phyloP scores from a whole-genome alignment of 257 asterid species.

The Fraxinus pennsylvanica region DNA sequence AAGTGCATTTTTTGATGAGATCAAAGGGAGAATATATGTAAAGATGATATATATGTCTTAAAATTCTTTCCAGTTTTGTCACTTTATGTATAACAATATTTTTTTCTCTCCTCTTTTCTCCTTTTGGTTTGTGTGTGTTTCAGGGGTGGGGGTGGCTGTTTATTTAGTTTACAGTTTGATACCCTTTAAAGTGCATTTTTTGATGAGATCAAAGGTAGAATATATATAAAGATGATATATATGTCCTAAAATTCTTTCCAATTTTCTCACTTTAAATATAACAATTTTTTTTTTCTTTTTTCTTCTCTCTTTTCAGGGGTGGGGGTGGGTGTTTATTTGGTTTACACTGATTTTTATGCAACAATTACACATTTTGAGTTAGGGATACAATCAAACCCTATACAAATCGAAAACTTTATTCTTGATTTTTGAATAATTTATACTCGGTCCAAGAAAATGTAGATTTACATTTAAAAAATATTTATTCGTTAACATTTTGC shows the following conservation, averaged over 20 bases:
- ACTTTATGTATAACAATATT: background rate
- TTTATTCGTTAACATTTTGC: no score
- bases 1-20: conserved; percentile 2
- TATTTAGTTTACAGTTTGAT: conserved; percentile 23
- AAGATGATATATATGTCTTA: background rate
- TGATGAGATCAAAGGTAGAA: background rate
- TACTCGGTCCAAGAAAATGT: no score
- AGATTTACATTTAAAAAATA: no score
- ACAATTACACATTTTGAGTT: no score
- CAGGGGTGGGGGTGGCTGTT: background rate
- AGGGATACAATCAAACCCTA: no score
- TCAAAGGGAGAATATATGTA: background rate
- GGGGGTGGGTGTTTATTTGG: background rate
- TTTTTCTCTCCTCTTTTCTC: background rate
- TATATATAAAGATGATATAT: conserved; percentile 1
- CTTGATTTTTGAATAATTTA: no score
- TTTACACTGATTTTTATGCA: background rate
- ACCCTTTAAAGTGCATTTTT: conserved; percentile 30
- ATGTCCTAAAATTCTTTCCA: background rate
- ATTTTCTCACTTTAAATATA: background rate
- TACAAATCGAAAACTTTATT: no score
- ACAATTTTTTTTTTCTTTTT: background rate
- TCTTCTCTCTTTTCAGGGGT: background rate
- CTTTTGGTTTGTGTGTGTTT: background rate
- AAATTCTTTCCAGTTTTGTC: conserved; percentile 1